Percentiles rank a stretch among this genome's conserved stretches.
These are phyloP conservation scores for Phialophora verrucosa DNA, from an alignment of 2,329 filamentous ascomycete genomes.

Conservation along the genomic window DNA sequence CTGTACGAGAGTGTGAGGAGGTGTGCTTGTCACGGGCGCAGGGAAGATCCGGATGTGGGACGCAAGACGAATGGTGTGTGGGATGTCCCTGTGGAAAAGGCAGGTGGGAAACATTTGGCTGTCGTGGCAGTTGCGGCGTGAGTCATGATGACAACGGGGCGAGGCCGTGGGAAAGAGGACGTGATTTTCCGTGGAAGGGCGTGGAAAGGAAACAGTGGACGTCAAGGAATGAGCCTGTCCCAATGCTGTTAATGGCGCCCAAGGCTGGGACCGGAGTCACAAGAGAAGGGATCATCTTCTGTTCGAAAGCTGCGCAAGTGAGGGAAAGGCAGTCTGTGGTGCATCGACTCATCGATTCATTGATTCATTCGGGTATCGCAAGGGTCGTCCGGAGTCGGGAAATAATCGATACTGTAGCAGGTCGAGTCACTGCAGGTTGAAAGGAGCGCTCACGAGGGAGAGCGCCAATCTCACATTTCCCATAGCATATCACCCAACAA, in stretches of 20 bases:
- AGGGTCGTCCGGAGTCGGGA: not conserved
- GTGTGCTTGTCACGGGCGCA: constrained; percentile 32
- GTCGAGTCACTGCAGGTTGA: not conserved
- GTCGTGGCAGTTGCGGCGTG: constrained; percentile 31
- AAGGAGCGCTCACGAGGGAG: not conserved
- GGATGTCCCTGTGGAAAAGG: constrained; percentile 33
- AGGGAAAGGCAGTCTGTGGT: not conserved
- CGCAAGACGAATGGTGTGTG: constrained; percentile 22
- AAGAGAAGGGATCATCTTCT: not conserved
- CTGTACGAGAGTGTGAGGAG: constrained; percentile 33
- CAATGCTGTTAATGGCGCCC: not conserved
- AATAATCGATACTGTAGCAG: not conserved
- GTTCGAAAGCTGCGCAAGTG: not conserved
- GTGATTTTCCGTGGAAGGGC: too few species aligned
- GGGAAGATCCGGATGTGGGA: constrained; percentile 18
- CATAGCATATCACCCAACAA: not conserved
- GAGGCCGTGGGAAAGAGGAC: not conserved
- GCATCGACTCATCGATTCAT: not conserved
- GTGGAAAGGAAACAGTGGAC: not conserved
- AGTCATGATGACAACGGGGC: not conserved
- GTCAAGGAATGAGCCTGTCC: not conserved
- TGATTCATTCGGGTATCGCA: not conserved
- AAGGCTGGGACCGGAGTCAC: not conserved
- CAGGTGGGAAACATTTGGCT: constrained; percentile 31
- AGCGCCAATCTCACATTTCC: not conserved